phyloP scores from a whole-genome alignment of 768 basidiomycete genomes.

The Paxillus rubicundulus region DNA sequence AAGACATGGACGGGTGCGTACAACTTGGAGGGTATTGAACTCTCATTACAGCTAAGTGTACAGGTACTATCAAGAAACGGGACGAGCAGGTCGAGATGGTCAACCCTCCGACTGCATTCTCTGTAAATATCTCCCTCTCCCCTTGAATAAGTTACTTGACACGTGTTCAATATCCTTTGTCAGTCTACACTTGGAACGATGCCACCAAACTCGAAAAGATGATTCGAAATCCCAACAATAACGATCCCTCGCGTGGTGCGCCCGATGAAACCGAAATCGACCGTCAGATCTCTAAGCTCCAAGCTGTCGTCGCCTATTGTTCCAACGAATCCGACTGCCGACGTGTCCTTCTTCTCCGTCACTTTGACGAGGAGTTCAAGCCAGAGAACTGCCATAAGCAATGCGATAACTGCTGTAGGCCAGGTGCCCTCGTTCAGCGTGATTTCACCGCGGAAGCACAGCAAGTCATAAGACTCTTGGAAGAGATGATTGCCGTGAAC shows the following conservation, averaged over 20 bases:
- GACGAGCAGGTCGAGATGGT: conserved; percentile 93
- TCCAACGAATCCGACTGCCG: conserved; percentile 81
- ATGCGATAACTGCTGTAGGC: conserved; percentile 82
- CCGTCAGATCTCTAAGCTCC: conserved; percentile 62
- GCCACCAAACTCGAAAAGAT: conserved; percentile 51
- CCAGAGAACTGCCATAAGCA: conserved; percentile 56
- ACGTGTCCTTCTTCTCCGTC: conserved; percentile 80
- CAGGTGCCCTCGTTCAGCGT: conserved; percentile 40
- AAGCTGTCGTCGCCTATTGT: conserved; percentile 77
- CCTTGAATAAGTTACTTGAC: conserved; percentile 1
- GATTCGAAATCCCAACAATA: conserved; percentile 54
- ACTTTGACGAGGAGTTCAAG: conserved; percentile 84
- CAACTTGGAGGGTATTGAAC: background rate
- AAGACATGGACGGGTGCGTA: conserved; percentile 76
- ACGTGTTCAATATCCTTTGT: background rate
- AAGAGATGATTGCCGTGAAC: conserved; percentile 41
- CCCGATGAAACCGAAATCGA: conserved; percentile 51
- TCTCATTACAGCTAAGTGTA: conserved; percentile 5
- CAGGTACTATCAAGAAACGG: conserved; percentile 94
- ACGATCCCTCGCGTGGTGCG: conserved; percentile 32
- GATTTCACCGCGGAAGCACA: conserved; percentile 64
- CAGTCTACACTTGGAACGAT: conserved; percentile 70
- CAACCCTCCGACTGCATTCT: conserved; percentile 80
- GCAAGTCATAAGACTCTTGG: conserved; percentile 57
- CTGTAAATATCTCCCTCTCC: conserved; percentile 48